Evolutionary conservation across 371 early-diverging fungal genomes (phyloP).

Genomic region (Massospora cicadina): DNA sequence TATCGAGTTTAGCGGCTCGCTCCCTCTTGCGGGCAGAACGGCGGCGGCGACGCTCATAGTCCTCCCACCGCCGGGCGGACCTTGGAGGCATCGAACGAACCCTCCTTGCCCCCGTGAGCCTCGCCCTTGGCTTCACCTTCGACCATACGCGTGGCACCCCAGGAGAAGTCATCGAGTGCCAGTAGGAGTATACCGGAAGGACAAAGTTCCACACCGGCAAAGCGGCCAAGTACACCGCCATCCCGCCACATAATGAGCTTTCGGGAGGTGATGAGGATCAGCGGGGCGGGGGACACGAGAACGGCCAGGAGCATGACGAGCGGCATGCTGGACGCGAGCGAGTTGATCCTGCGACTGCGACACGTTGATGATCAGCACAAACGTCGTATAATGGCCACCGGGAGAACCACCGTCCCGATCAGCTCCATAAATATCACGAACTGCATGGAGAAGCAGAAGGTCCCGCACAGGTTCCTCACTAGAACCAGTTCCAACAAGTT

Average conservation of each 20-base stretch:
- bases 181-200: slow-evolving; percentile 90
- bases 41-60: slow-evolving; percentile 58
- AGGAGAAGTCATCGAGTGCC: slow-evolving; percentile 98
- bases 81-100: slow-evolving; percentile 47
- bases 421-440: slow-evolving; percentile 76
- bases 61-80: slow-evolving; percentile 73
- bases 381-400: slow-evolving; percentile 69
- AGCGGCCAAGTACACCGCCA: slow-evolving; percentile 71
- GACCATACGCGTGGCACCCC: slow-evolving; percentile 91
- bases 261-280: slow-evolving; percentile 79
- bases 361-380: slow-evolving; percentile 24
- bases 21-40: slow-evolving; percentile 37
- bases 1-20: slow-evolving; percentile 9
- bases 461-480: slow-evolving; percentile 70
- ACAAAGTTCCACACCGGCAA: slow-evolving; percentile 92
- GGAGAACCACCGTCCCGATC: slow-evolving; percentile 63
- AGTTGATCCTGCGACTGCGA: slow-evolving; percentile 18
- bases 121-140: slow-evolving; percentile 68
- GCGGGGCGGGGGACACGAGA: slow-evolving; percentile 66
- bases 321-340: slow-evolving; percentile 36
- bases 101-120: slow-evolving; percentile 54
- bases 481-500: slow-evolving; percentile 65
- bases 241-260: slow-evolving; percentile 72
- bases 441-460: slow-evolving; percentile 79
- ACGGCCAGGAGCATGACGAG: slow-evolving; percentile 43